Evolutionary conservation across 495 filamentous ascomycete species (phyloP), one percentile per base, ranked within the genome.

Genomic region (Clohesyomyces aquaticus): DNA sequence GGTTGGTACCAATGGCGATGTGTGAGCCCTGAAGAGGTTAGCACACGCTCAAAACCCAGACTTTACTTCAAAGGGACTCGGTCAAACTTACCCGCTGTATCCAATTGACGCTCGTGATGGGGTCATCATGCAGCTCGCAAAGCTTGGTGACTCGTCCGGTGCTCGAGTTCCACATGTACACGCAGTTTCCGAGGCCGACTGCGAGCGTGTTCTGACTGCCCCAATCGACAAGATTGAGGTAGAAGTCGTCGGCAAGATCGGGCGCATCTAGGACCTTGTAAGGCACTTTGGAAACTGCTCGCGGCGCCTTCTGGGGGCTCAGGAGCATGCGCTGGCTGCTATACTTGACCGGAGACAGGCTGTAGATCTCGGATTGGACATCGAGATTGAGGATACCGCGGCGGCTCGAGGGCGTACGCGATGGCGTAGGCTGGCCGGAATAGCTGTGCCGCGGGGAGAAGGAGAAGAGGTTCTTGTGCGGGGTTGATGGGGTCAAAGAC

Each of bases 161-260:
- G 49, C 87, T 84, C 11, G 92, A 92, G 71, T 96, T 95, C 93
- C 94, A 98, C 90, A 98, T 94, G 71, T 97, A 98, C n/a, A 98
- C 94, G 53, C 90, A 93, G 27, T 87, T 90, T 18, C 91, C 92
- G 45, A 98, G 77, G 0, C 94, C 94, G 27, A 98, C 94, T 14
- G 91, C 95, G 8, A 98, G 77, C 22, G 96, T 85, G 76, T 97
- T 94, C 65, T 87, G 91, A 68, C 88, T 93, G n/a, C 95, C 94
- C 94, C 94, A 98, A 68, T 98, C 94, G 1, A 98, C 93, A 25
- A 98, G 76, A 68, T 98, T 98, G 28, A 98, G 78, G 69, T 98
- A 98, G 74, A 97, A 98, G 73, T 98, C 95, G 68, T 98, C 94
- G 26, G 92, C 92, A 16, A 98, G 75, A 63, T 98, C 94, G 14